Evolutionary conservation across 208 protist genomes (phyloP).

Genomic region (Leptomonas seymouri): DNA sequence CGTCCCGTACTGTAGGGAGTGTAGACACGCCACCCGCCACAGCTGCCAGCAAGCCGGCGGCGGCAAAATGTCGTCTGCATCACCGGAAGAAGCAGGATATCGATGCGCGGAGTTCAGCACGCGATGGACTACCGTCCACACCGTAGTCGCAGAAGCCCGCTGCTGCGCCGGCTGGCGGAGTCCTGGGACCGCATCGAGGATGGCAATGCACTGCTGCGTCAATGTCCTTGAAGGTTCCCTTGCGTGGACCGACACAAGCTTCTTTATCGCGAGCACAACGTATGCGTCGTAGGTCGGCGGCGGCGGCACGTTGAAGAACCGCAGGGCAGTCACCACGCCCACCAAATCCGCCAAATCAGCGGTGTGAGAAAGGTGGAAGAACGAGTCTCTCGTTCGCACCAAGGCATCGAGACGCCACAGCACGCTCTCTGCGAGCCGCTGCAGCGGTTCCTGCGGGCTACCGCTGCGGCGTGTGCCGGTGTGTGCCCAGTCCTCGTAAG

Average conservation of each 20-base stretch:
- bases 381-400: constrained; percentile 26
- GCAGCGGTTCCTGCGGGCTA: constrained; percentile 43
- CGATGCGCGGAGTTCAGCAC: neutral
- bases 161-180: constrained; percentile 29
- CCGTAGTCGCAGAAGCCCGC: constrained; percentile 16
- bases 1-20: constrained; percentile 15
- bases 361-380: constrained; percentile 37
- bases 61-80: neutral
- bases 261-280: constrained; percentile 18
- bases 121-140: constrained; percentile 25
- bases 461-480: constrained; percentile 13
- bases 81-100: neutral
- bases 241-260: neutral
- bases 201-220: constrained; percentile 35
- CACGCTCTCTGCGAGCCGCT: constrained; percentile 44
- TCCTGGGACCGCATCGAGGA: constrained; percentile 26
- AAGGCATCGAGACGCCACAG: constrained; percentile 60
- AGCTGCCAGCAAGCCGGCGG: constrained; percentile 14
- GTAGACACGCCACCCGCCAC: constrained; percentile 19
- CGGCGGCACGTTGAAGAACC: constrained; percentile 67
- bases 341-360: constrained; percentile 52
- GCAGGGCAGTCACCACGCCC: constrained; percentile 40
- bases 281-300: constrained; percentile 76
- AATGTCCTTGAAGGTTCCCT: neutral
- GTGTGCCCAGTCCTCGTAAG: constrained; percentile 8